These are phyloP conservation scores for Heterobasidion occidentale DNA, from an alignment of 1,284 basidiomycete species.

Conservation along the genomic window DNA sequence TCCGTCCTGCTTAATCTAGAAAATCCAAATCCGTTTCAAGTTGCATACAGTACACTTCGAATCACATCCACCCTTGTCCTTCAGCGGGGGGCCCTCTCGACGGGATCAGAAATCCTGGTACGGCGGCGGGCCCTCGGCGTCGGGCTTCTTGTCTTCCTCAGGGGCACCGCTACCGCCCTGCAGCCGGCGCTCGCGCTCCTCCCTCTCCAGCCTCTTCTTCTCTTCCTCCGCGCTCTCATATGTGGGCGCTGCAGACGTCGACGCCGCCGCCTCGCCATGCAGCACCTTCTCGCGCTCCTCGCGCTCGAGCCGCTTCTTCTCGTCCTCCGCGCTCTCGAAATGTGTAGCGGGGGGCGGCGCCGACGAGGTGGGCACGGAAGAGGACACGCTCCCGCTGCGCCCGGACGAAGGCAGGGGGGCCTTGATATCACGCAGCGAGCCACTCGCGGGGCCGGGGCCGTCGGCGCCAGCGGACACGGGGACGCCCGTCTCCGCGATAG, in stretches of 20 bases:
- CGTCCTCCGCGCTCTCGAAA: slow-evolving; percentile 31
- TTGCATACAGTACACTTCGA: neutral
- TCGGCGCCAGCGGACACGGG: slow-evolving; percentile 44
- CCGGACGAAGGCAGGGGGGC: slow-evolving; percentile 26
- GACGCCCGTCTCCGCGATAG: slow-evolving; percentile 56
- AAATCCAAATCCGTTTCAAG: neutral
- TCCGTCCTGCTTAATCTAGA: too few species aligned
- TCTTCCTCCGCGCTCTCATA: slow-evolving; percentile 55
- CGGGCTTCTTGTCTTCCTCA: slow-evolving; percentile 13
- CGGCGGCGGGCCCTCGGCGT: slow-evolving; percentile 53
- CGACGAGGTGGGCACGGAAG: neutral
- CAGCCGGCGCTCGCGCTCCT: slow-evolving; percentile 52
- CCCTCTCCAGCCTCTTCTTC: slow-evolving; percentile 59
- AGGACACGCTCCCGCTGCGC: slow-evolving; percentile 5
- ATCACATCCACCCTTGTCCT: neutral
- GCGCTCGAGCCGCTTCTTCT: slow-evolving; percentile 31
- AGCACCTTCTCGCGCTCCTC: slow-evolving; percentile 29
- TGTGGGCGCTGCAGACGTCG: slow-evolving; percentile 10
- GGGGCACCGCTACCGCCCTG: slow-evolving; percentile 15
- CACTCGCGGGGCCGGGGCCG: slow-evolving; percentile 60
- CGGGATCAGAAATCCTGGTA: slow-evolving; percentile 47
- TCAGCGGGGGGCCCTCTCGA: neutral
- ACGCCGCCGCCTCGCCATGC: slow-evolving; percentile 7
- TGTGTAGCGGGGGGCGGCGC: neutral
- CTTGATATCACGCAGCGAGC: slow-evolving; percentile 48